Base-by-base conservation (phyloP, 352 stramenopile species). In the Globisporangium cederbergense region DNA sequence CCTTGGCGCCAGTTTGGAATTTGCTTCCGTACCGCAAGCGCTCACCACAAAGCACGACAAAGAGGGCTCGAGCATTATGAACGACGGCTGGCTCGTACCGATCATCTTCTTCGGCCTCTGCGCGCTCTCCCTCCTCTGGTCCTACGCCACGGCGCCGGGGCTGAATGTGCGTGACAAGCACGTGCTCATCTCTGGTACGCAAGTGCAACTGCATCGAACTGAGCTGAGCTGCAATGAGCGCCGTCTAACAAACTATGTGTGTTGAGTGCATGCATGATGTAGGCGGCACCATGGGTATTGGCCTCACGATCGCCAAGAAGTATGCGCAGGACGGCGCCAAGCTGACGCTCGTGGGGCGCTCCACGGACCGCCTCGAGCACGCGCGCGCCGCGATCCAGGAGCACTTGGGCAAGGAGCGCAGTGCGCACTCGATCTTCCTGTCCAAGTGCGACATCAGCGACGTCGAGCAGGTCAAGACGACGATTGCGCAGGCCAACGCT, bases 221-320 rank as follows among this genome's bases (percentile, higher is more conserved):
- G 32, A 13, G 3, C 32, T 9, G 10, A 59, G 16, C 6, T 47
- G 16, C 2, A 50, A 52, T 16, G 36, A 22, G 8, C 32, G 18
- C 6, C 14, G 2, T 25, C 55, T 61, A 2, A 52, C 22, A 30
- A 18, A n/a, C 7, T 55, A 3, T 13, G 0, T 45, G 1, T 22
- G 10, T 25, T 30, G 7, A 28, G 14, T 61, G 55, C 28, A 16
- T 28, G 14, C 25, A 20, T 36, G 4, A 3, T 38, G n/a, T 14
- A 65, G 54, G 59, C 16, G 54, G 14, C 1, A 68, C 56, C 5
- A 64, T 59, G 18, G 74, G 74, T 0, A 54, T 90, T 10, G 81
- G 83, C 3, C 72, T 91, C 25, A 71, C 79, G 47, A 77, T 90
- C 51, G 83, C 83, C 58, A 86, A 79, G 51, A 81, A 88, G 10